Evolutionary conservation across 2,329 filamentous ascomycete species (phyloP).

Genomic region (Macrophomina pseudophaseolina): DNA sequence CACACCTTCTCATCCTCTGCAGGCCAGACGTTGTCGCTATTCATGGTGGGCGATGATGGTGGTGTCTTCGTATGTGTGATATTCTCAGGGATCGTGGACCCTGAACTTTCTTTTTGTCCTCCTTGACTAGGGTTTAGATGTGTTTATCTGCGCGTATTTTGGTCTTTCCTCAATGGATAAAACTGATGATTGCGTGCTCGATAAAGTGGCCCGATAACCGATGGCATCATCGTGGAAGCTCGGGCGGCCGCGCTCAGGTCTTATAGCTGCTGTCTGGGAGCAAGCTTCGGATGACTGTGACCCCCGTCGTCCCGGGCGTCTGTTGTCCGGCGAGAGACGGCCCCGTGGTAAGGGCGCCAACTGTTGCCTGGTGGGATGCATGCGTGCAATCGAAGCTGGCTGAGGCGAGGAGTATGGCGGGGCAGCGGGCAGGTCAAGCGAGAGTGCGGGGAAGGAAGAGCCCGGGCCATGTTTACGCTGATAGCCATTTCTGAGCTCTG

Average conservation of each 20-base stretch:
- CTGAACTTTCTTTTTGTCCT: not conserved
- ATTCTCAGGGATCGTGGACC: not conserved
- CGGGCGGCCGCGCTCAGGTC: not conserved
- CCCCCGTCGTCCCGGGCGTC: not conserved
- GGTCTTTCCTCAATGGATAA: not conserved
- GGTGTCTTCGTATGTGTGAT: not conserved
- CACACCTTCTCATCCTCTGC: conserved; percentile 17
- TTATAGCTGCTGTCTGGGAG: not conserved
- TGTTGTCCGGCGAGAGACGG: not conserved
- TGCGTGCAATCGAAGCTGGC: not conserved
- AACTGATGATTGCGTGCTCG: conserved; percentile 5
- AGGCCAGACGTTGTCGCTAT: conserved; percentile 13
- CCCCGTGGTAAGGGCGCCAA: not conserved
- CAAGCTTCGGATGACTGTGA: not conserved
- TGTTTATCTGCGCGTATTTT: not conserved
- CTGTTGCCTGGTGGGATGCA: not conserved
- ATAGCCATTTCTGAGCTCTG: not conserved
- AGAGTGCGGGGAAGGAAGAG: not conserved
- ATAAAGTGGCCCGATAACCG: not conserved
- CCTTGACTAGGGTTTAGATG: not conserved
- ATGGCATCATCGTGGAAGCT: conserved; percentile 3
- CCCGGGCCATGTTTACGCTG: not conserved
- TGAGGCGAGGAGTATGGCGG: not conserved
- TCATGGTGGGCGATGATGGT: not conserved
- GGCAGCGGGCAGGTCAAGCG: not conserved